Percentiles rank a stretch among this genome's conserved stretches.
Evolutionary conservation across 192 early-diverging fungal species (phyloP).

Genomic region (Linderina pennispora): DNA sequence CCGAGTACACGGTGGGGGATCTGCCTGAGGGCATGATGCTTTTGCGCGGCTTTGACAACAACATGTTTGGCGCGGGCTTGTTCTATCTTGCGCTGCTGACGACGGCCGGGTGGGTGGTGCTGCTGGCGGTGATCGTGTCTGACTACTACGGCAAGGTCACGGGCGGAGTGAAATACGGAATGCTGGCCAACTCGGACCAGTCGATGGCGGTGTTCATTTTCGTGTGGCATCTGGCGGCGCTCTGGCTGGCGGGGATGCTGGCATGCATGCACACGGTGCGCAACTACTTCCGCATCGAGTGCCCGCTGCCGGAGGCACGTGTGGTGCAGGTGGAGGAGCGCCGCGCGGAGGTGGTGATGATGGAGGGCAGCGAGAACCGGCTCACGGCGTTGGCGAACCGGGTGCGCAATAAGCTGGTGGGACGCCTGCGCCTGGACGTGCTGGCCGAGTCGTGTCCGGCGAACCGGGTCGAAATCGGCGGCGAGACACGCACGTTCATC

Average conservation of each 20-base stretch:
- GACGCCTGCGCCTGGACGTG: slow-evolving; percentile 30
- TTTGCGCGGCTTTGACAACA: slow-evolving; percentile 60
- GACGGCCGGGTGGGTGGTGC: slow-evolving; percentile 59
- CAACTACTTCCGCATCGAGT: slow-evolving; percentile 68
- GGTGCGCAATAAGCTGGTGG: slow-evolving; percentile 30
- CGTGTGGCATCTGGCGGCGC: slow-evolving; percentile 65
- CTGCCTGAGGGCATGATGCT: slow-evolving; percentile 37
- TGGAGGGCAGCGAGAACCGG: slow-evolving; percentile 44
- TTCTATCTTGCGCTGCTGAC: slow-evolving; percentile 46
- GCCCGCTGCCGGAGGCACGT: slow-evolving; percentile 36
- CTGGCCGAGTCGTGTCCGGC: slow-evolving; percentile 40
- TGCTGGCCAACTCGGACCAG: slow-evolving; percentile 58
- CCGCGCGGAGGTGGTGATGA: slow-evolving; percentile 45
- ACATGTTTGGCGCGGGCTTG: slow-evolving; percentile 49
- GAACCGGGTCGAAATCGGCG: slow-evolving; percentile 27
- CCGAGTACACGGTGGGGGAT: background rate
- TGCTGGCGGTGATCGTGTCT: slow-evolving; percentile 59
- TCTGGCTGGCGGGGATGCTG: slow-evolving; percentile 62
- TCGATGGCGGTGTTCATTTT: slow-evolving; percentile 61
- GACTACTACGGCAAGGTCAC: slow-evolving; percentile 71
- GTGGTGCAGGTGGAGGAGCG: slow-evolving; percentile 54
- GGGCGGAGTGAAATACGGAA: slow-evolving; percentile 43
- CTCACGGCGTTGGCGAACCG: slow-evolving; percentile 33
- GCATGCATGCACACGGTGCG: slow-evolving; percentile 42
- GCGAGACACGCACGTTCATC: slow-evolving; percentile 45